Evolutionary conservation across 768 basidiomycete species (phyloP), one percentile per base, ranked within the genome.

Genomic region (Rhizopogon vesiculosus): DNA sequence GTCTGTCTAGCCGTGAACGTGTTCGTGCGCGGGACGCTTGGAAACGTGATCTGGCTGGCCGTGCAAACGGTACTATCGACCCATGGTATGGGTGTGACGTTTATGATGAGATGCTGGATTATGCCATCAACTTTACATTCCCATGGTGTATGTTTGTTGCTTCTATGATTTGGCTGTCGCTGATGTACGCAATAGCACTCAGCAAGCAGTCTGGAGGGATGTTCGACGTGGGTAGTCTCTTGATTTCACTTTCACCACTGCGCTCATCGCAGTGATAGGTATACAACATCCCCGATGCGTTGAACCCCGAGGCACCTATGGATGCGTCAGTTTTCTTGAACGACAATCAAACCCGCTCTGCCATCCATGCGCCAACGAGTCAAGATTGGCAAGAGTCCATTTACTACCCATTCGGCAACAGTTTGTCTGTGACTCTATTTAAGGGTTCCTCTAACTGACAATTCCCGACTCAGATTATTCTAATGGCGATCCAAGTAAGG

Each of bases 331-430:
- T 80, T 40, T 90, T 88, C 67, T 70, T 87, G 54, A 89, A 89
- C 57, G 84, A 87, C 61, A 72, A 76, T 45, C 74, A 66, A 42
- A 81, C 78, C n/a, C 74, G 79, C 48, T 69, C 76, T 41, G 87
- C 87, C 1, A 67, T 90, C 18, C 87, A 90, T 66, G 87, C 87
- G 3, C 87, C 87, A 3, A 80, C 76, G 8, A 87, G 79, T 65
- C 75, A 77, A 58, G 64, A 80, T 38, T 80, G 79, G 79, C 38
- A 31, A 0, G 57, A 60, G 38, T 64, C 52, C 38, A 66, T 76
- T 54, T 29, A 56, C 54, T 79, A 71, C 63, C 70, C 73, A 2
- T 70, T 76, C 61, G 63, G 62, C n/a, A 68, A 62, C 57, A 62
- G 64, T 70, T 31, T 62, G 69, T 52, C 46, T 7, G 12, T 16